Conservation (phyloP, 2,329 filamentous ascomycete species). For the Aureobasidium subglaciale region DNA sequence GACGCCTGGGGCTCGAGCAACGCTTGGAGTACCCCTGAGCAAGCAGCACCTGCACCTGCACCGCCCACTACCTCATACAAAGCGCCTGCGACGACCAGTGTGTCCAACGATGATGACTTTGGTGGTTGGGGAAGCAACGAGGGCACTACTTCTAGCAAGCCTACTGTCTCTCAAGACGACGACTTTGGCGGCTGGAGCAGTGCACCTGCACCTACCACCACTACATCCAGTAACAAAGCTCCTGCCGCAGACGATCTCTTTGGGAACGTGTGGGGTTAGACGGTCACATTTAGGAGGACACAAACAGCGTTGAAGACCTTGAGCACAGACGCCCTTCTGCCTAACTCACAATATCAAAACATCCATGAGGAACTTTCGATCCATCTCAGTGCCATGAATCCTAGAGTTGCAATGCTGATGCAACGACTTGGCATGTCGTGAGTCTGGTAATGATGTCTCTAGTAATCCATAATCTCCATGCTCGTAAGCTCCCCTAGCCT, state of each 20-base stretch:
- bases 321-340: background rate
- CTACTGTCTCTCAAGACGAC: constrained; percentile 70
- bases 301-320: constrained; percentile 4
- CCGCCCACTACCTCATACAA: constrained; percentile 28
- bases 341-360: background rate
- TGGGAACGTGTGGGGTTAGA: constrained; percentile 86
- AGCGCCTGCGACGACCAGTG: constrained; percentile 35
- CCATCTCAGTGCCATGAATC: background rate
- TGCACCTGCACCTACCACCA: constrained; percentile 43
- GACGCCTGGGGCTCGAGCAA: constrained; percentile 80
- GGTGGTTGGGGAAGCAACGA: constrained; percentile 55
- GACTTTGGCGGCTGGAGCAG: constrained; percentile 96
- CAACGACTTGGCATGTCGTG: no score
- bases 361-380: background rate
- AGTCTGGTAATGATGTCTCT: no score
- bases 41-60: constrained; percentile 32
- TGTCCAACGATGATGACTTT: constrained; percentile 51
- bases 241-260: constrained; percentile 78
- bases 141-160: constrained; percentile 26
- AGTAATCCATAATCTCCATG: no score
- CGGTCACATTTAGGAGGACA: background rate
- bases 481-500: no score
- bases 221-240: constrained; percentile 37
- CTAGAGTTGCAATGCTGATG: no score
- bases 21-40: constrained; percentile 67